Percentiles rank a stretch among this genome's conserved stretches.
These are phyloP conservation scores for Cyberlindnera bimundalis DNA, from an alignment of 805 yeast genomes.

Conservation along the genomic window DNA sequence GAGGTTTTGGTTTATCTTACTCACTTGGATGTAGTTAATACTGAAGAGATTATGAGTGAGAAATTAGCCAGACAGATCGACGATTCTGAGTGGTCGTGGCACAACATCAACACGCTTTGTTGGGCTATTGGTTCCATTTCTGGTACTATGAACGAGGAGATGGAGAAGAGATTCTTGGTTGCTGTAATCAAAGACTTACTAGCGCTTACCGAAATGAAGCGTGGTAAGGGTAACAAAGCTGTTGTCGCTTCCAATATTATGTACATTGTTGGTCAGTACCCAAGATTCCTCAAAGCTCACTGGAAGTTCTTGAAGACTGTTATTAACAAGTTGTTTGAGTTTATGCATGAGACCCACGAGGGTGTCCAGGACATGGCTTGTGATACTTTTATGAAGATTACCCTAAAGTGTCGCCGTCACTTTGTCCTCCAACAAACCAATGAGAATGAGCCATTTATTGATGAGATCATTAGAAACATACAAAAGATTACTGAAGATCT, in stretches of 20 bases:
- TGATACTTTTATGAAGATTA: conserved; percentile 95
- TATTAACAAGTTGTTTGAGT: conserved; percentile 90
- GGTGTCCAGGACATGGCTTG: conserved; percentile 99
- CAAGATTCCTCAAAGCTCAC: conserved; percentile 94
- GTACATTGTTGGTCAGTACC: conserved; percentile 99
- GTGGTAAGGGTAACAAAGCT: conserved; percentile 97
- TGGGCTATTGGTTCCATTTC: conserved; percentile 99
- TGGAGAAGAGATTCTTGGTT: conserved; percentile 92
- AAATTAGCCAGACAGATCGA: conserved; percentile 91
- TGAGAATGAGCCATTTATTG: conserved; percentile 87
- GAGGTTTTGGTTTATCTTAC: conserved; percentile 94
- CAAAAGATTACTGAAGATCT: conserved; percentile 86
- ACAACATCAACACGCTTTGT: conserved; percentile 91
- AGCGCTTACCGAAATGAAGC: conserved; percentile 89
- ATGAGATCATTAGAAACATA: conserved; percentile 80
- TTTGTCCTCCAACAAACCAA: conserved; percentile 84
- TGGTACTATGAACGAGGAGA: conserved; percentile 97
- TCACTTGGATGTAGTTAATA: conserved; percentile 90
- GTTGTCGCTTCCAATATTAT: conserved; percentile 99
- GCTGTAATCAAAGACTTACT: conserved; percentile 89
- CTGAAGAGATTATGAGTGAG: conserved; percentile 89
- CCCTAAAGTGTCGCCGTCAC: conserved; percentile 91
- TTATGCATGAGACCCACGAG: conserved; percentile 99
- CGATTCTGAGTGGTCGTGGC: conserved; percentile 99
- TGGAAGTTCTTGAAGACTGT: conserved; percentile 98